These are phyloP conservation scores for Diaporthe humulicola DNA, from an alignment of 2,329 filamentous ascomycete genomes.

Conservation along the genomic window DNA sequence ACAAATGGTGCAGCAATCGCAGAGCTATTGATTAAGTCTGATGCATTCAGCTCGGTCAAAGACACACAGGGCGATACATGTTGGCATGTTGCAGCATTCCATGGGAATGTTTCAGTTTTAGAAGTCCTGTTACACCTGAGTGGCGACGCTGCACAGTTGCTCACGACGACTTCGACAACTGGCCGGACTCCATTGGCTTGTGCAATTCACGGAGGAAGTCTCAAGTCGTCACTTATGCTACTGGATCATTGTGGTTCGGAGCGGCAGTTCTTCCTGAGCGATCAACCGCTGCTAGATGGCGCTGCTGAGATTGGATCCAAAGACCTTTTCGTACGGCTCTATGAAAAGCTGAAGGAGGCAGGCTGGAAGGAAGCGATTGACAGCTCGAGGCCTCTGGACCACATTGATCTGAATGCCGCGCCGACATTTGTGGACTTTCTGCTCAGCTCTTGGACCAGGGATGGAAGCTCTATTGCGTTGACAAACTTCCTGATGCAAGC, in stretches of 20 bases:
- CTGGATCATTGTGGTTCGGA: background rate
- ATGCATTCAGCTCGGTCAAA: background rate
- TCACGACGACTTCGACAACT: background rate
- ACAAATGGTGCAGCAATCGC: background rate
- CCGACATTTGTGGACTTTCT: background rate
- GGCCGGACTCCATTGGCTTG: background rate
- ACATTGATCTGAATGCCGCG: background rate
- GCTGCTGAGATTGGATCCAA: background rate
- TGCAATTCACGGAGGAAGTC: background rate
- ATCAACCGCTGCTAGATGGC: background rate
- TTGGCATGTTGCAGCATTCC: background rate
- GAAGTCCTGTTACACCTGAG: background rate
- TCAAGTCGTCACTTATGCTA: background rate
- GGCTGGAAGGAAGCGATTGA: fast-evolving
- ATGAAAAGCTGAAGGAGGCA: background rate
- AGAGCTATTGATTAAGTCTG: background rate
- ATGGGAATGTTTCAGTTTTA: background rate
- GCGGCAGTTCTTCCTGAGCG: background rate
- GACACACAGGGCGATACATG: background rate
- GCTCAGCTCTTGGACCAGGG: background rate
- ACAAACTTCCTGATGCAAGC: background rate
- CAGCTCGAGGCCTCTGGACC: fast-evolving
- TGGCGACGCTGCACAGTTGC: background rate
- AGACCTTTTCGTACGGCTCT: background rate
- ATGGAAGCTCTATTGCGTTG: background rate